phyloP scores from a whole-genome alignment of 352 stramenopile genomes.

The Phytophthora megakarya region DNA sequence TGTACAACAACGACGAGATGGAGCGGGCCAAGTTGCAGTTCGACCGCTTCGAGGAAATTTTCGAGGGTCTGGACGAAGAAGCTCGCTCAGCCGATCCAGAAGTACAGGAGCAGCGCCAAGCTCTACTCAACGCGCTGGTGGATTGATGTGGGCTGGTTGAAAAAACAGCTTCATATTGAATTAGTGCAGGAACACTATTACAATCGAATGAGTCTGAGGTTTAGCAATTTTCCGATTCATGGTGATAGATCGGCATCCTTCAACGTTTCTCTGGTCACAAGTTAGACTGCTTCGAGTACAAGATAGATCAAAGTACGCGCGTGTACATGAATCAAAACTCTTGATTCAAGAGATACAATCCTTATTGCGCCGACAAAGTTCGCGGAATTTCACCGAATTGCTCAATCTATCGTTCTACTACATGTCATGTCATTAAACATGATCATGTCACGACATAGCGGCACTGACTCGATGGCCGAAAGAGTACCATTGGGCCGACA shows the following conservation, averaged over 20 bases:
- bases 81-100: conserved; percentile 65
- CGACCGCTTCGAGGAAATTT: conserved; percentile 84
- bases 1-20: conserved; percentile 92
- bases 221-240: not conserved
- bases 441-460: conserved; percentile 12
- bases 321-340: too few species aligned
- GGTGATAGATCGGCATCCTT: conserved; percentile 2
- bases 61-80: conserved; percentile 72
- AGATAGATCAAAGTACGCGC: too few species aligned
- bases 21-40: conserved; percentile 86
- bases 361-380: too few species aligned
- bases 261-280: too few species aligned
- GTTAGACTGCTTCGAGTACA: too few species aligned
- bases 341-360: too few species aligned
- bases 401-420: too few species aligned
- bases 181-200: not conserved
- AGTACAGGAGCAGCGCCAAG: conserved; percentile 76
- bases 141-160: conserved; percentile 36
- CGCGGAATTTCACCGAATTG: too few species aligned
- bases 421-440: too few species aligned
- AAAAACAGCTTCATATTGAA: not conserved
- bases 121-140: conserved; percentile 67
- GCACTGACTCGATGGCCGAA: conserved; percentile 16
- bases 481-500: too few species aligned
- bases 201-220: not conserved